A percentile compares a stretch with the other conserved stretches of the same genome.
Conservation (phyloP, 2,329 filamentous ascomycete genomes). For the Aureobasidium sp. region DNA sequence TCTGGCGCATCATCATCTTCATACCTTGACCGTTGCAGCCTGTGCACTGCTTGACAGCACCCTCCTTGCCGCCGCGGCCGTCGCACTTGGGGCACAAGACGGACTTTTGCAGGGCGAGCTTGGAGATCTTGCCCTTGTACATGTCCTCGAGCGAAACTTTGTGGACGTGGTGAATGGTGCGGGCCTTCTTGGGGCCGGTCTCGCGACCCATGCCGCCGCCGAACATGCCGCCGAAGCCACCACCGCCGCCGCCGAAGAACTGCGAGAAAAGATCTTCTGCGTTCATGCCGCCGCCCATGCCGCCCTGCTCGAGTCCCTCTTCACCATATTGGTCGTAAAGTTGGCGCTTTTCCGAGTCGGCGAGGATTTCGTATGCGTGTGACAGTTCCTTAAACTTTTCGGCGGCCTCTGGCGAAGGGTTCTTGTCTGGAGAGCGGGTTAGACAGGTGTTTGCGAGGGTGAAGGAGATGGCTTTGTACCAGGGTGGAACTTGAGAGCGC, state of each 20-base stretch:
- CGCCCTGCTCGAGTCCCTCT: conserved; percentile 83
- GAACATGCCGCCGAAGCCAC: conserved; percentile 58
- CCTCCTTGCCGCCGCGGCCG: conserved; percentile 92
- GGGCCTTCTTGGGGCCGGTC: conserved; percentile 79
- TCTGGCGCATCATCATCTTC: conserved; percentile 99
- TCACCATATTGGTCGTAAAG: conserved; percentile 98
- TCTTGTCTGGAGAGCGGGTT: conserved; percentile 65
- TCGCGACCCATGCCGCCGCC: conserved; percentile 78
- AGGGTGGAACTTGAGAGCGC: conserved; percentile 77
- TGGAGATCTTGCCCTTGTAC: conserved; percentile 95
- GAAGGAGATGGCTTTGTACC: conserved; percentile 47
- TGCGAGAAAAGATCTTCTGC: conserved; percentile 94
- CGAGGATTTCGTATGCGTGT: conserved; percentile 90
- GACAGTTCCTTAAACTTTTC: conserved; percentile 99
- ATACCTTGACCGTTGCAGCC: conserved; percentile 92
- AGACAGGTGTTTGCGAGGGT: not conserved
- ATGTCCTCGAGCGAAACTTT: conserved; percentile 97
- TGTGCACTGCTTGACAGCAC: conserved; percentile 86
- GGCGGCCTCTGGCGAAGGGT: conserved; percentile 83
- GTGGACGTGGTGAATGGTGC: conserved; percentile 96
- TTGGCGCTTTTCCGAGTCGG: conserved; percentile 82
- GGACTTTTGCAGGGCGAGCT: conserved; percentile 93
- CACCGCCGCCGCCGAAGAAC: conserved; percentile 76
- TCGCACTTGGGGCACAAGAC: conserved; percentile 95
- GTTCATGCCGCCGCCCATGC: conserved; percentile 72